These are phyloP conservation scores for Hylodesmum podocarpum DNA, from an alignment of 306 rosid genomes.

Conservation along the genomic window DNA sequence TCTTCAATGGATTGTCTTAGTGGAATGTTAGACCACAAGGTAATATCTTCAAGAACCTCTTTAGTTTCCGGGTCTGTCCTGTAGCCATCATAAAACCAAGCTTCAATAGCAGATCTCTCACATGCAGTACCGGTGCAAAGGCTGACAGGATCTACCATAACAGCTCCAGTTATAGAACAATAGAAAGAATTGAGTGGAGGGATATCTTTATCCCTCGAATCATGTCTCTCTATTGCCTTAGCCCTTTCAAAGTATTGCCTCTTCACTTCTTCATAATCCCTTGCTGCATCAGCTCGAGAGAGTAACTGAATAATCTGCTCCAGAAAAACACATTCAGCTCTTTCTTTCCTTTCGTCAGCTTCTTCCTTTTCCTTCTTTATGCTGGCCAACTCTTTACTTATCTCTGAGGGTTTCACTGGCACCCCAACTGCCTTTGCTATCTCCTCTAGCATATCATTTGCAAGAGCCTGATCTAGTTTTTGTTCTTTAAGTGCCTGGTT, in stretches of 20 bases:
- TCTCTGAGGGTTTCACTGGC: conserved; percentile 74
- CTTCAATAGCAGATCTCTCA: conserved; percentile 70
- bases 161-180: conserved; percentile 50
- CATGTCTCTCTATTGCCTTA: conserved; percentile 57
- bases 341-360: conserved; percentile 65
- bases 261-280: conserved; percentile 76
- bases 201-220: conserved; percentile 54
- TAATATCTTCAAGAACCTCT: conserved; percentile 59
- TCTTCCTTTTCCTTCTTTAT: conserved; percentile 78
- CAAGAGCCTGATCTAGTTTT: conserved; percentile 71
- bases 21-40: conserved; percentile 61
- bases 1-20: conserved; percentile 79
- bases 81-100: conserved; percentile 54
- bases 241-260: conserved; percentile 65
- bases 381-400: conserved; percentile 77
- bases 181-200: conserved; percentile 59
- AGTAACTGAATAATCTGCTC: conserved; percentile 81
- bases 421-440: conserved; percentile 87
- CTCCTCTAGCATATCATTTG: conserved; percentile 67
- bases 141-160: conserved; percentile 91
- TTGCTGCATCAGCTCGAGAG: conserved; percentile 83
- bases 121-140: conserved; percentile 88
- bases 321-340: conserved; percentile 64
- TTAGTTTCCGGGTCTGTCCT: conserved; percentile 63
- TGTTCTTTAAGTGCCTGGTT: conserved; percentile 66